Base-by-base conservation (phyloP, 306 rosid species). In the Acacia confusa region DNA sequence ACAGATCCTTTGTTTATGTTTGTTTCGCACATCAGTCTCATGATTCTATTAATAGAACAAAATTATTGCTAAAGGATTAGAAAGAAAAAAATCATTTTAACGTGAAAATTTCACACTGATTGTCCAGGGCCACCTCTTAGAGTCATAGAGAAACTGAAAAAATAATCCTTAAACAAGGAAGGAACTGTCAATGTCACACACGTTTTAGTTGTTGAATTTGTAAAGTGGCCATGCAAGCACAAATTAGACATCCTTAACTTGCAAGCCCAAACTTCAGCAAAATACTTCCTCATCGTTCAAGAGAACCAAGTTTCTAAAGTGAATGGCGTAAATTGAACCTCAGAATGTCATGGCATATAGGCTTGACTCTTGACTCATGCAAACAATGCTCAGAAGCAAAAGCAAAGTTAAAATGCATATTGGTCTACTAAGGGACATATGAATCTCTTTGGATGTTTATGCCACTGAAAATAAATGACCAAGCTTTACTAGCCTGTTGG, bases 261-360 rank as follows among this genome's bases (percentile, higher is more conserved):
- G 41, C 74, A 45, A 48, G 19, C 78, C 58, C 75, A 78, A 81
- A 85, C 32, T 63, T 38, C 19, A 61, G 66, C 48, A 72, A 64
- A 41, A 57, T 43, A 48, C 50, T 74, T 50, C 45, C 57, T 12
- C 78, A 74, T 68, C 20, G 10, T 58, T 58, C 64, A 16, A 43
- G 52, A 64, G 70, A 85, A 73, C 48, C 64, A 78, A 70, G 75
- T 43, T 70, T 70, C 22, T 44, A 70, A 44, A 24, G 55, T 27
- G 55, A 81, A 81, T 16, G 40, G 36, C 71, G 28, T 38, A 41
- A 19, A 50, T 30, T 32, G n/a, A 80, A 52, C n/a, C 30, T 25
- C 43, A 2, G n/a, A 44, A 69, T 63, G 57, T n/a, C 20, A 70
- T 71, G 22, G 30, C 24, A 53, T 30, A 67, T 7, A 36, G 72